Evolutionary conservation across 306 rosid genomes (phyloP).

Genomic region (Rosa rugosa): DNA sequence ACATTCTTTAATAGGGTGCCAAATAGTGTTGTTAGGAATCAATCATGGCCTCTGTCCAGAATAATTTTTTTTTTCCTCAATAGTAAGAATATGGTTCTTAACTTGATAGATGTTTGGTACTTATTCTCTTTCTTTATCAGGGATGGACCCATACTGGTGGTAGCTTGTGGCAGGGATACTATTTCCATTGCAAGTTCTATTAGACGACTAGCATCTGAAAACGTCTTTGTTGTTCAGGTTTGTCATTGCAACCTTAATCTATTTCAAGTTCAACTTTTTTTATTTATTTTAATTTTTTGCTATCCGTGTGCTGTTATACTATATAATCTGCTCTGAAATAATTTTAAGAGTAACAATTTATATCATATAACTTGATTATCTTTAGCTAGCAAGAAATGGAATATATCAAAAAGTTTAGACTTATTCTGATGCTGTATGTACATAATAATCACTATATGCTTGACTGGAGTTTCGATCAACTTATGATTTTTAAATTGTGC

Average conservation of each 20-base stretch:
- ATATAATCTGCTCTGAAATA: not conserved
- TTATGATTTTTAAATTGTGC: not conserved
- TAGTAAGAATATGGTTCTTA: not conserved
- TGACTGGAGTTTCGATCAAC: not conserved
- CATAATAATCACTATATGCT: not conserved
- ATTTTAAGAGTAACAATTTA: not conserved
- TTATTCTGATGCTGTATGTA: not conserved
- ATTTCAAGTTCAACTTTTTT: not conserved
- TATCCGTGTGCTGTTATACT: slow-evolving; percentile 18
- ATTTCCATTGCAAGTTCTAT: slow-evolving; percentile 78
- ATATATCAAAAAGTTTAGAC: not conserved
- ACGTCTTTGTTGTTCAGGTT: slow-evolving; percentile 89
- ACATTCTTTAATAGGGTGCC: not conserved
- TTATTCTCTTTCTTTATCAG: slow-evolving; percentile 40
- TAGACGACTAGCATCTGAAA: slow-evolving; percentile 67
- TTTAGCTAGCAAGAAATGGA: not conserved
- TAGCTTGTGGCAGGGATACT: slow-evolving; percentile 92
- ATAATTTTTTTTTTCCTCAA: not conserved
- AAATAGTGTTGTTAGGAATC: not conserved
- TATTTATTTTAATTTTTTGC: not conserved
- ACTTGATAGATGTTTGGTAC: not conserved
- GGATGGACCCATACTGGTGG: slow-evolving; percentile 91
- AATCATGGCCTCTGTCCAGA: not conserved
- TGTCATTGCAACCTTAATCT: slow-evolving; percentile 17
- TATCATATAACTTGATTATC: not conserved